A percentile compares a stretch with the other conserved stretches of the same genome.
phyloP scores from a whole-genome alignment of 345 rosid species.

The Boechera divaricarpa region DNA sequence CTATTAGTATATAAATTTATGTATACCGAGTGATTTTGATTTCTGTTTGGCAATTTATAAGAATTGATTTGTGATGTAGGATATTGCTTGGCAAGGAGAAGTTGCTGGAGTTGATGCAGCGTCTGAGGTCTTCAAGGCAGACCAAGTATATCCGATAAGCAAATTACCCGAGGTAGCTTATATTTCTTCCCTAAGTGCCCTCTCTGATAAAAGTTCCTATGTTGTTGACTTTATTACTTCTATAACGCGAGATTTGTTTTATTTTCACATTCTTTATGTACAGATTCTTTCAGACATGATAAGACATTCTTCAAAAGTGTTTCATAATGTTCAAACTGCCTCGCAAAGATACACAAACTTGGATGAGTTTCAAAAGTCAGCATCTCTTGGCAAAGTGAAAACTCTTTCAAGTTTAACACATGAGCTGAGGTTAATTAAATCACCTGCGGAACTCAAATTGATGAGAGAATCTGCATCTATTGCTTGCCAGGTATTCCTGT shows the following conservation, averaged over 20 bases:
- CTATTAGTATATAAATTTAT: background rate
- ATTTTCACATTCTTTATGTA: constrained; percentile 26
- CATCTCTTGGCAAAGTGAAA: constrained; percentile 61
- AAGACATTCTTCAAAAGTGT: constrained; percentile 68
- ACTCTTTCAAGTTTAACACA: constrained; percentile 67
- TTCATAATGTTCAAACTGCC: constrained; percentile 76
- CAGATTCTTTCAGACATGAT: constrained; percentile 92
- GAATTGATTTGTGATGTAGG: constrained; percentile 53
- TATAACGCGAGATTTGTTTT: background rate
- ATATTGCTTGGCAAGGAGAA: constrained; percentile 88
- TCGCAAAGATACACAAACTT: constrained; percentile 60
- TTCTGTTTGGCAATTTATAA: constrained; percentile 10
- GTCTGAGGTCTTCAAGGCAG: constrained; percentile 79
- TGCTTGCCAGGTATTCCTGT: constrained; percentile 86
- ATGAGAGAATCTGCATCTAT: constrained; percentile 96
- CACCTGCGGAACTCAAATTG: constrained; percentile 84
- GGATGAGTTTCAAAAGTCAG: constrained; percentile 68
- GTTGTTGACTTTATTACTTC: constrained; percentile 9
- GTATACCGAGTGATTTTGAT: background rate
- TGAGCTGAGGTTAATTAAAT: constrained; percentile 80
- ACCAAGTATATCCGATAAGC: constrained; percentile 79
- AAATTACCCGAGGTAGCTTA: constrained; percentile 65
- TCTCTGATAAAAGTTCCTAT: background rate
- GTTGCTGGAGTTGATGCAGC: constrained; percentile 92
- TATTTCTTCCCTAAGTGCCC: constrained; percentile 9